These are phyloP conservation scores for Hebeloma cylindrosporum DNA, from an alignment of 768 basidiomycete genomes.

Conservation along the genomic window DNA sequence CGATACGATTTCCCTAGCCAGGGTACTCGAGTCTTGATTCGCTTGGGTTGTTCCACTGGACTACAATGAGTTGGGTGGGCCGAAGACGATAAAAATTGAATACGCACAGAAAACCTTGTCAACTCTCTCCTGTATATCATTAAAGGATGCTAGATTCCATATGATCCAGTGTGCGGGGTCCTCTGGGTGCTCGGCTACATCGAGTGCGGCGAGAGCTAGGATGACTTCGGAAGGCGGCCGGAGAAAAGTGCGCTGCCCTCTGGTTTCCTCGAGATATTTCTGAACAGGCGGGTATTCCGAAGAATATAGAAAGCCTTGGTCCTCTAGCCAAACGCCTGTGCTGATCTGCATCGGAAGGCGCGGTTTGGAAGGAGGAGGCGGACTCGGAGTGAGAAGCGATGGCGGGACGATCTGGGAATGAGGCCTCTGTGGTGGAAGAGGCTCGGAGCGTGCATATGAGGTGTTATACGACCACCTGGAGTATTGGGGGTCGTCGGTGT, in stretches of 20 bases:
- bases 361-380: conserved; percentile 23
- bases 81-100: conserved; percentile 1
- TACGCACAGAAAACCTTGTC: conserved; percentile 55
- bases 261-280: conserved; percentile 44
- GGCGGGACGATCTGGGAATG: conserved; percentile 1
- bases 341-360: conserved; percentile 29
- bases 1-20: conserved; percentile 46
- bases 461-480: conserved; percentile 20
- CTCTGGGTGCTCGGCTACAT: conserved; percentile 52
- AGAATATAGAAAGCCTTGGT: conserved; percentile 41
- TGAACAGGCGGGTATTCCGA: conserved; percentile 49
- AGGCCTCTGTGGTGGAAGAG: conserved; percentile 8
- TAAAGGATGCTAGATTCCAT: conserved; percentile 54
- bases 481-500: conserved; percentile 11
- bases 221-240: conserved; percentile 41
- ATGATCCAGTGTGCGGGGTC: conserved; percentile 65
- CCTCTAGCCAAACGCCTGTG: conserved; percentile 41
- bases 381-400: conserved; percentile 16
- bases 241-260: conserved; percentile 39
- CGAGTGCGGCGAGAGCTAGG: conserved; percentile 60
- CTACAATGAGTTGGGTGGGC: conserved; percentile 3
- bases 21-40: conserved; percentile 40
- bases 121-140: conserved; percentile 50
- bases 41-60: conserved; percentile 38
- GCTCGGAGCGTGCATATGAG: conserved; percentile 22